These are phyloP conservation scores for Colletotrichum sp. DNA, from an alignment of 2,329 filamentous ascomycete species.

Conservation along the genomic window DNA sequence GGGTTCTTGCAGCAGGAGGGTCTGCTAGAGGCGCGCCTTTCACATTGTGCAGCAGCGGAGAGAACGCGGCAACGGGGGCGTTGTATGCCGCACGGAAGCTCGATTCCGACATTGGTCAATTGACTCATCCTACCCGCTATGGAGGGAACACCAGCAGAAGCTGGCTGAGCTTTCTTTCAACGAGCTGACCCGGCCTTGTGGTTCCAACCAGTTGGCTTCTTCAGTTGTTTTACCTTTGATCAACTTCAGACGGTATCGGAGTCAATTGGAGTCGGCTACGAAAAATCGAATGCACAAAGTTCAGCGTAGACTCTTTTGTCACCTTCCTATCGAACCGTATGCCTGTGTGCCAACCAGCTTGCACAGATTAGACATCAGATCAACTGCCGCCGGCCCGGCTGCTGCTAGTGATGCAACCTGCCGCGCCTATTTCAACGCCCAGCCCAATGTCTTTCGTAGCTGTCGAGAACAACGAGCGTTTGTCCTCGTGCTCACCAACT, in stretches of 20 bases:
- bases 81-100: background rate
- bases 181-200: background rate
- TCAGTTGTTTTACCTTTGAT: background rate
- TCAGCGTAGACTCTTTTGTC: background rate
- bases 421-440: background rate
- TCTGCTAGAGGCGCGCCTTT: background rate
- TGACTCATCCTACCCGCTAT: background rate
- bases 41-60: background rate
- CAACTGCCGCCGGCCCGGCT: background rate
- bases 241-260: background rate
- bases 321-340: background rate
- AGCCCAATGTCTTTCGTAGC: background rate
- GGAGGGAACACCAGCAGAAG: background rate
- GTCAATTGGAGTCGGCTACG: background rate
- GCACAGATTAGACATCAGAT: slow-evolving; percentile 4
- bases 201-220: background rate
- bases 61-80: background rate
- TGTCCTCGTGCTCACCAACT: background rate
- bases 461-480: background rate
- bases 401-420: background rate
- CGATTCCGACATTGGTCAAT: background rate
- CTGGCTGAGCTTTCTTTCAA: background rate
- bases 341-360: background rate
- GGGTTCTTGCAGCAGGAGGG: background rate
- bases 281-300: background rate